Base-by-base conservation (phyloP, 352 stramenopile species). In the Globisporangium iwayamae region DNA sequence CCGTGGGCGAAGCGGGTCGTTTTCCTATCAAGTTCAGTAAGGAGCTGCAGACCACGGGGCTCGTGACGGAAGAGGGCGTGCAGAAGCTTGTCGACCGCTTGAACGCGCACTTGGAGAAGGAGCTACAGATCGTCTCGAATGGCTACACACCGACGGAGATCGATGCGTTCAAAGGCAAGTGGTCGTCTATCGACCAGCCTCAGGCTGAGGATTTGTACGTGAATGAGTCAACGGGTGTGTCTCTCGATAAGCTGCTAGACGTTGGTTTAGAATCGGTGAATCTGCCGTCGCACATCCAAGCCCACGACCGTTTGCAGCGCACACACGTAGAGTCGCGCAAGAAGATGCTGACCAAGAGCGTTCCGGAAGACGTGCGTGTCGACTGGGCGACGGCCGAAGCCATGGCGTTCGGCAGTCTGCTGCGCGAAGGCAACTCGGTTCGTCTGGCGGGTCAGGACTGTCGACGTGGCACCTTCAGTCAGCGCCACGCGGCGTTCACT, bases 331-430 rank as follows among this genome's bases (percentile, higher is more conserved):
- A 85, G 32, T 64, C 86, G 4, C 75, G 87, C 14, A 79, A 89
- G 48, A 91, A 91, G 73, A 87, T 89, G 73, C 66, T 94, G 30
- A 68, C 74, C 25, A 74, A 85, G 32, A 66, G 70, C 5, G 59
- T 16, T 9, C 60, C 67, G 2, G 66, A 64, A 9, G 73, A 79
- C 28, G 66, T 91, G 8, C 78, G 73, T 43, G 89, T 97, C 13
- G 87, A 96, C 72, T 97, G 87, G 89, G 89, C 86, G 7, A 95
- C 86, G 0, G 90, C 88, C 2, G 89, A 97, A 65, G 84, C 83
- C 16, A 91, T 97, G 74, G 89, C 89, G 13, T 96, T 96, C 46
- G 90, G 84, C 2, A 91, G 84, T 1, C 77, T 97, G 38, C 77
- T 97, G 63, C 74, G 81, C 60, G 83, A 96, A 25, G 89, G 89